phyloP scores from a whole-genome alignment of 768 basidiomycete species.

The Xerocomus potaroensis region DNA sequence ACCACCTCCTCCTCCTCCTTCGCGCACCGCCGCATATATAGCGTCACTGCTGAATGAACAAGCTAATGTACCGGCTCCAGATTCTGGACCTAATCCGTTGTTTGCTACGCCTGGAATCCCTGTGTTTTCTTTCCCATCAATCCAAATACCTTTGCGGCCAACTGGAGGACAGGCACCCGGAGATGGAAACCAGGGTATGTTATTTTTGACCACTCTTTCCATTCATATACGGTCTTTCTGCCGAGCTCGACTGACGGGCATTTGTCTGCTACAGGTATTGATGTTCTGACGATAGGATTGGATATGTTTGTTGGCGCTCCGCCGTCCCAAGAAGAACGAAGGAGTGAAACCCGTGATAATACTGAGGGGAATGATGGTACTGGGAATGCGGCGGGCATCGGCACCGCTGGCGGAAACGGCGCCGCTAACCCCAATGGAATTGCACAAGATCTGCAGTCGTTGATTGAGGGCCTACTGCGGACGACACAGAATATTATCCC shows the following conservation, averaged over 20 bases:
- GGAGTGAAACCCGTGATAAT: slow-evolving; percentile 8
- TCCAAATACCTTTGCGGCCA: slow-evolving; percentile 23
- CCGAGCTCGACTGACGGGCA: slow-evolving; percentile 19
- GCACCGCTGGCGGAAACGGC: slow-evolving; percentile 17
- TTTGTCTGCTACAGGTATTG: slow-evolving; percentile 13
- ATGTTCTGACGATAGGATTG: slow-evolving; percentile 37
- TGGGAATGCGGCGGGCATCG: slow-evolving; percentile 1
- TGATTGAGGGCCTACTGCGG: slow-evolving; percentile 26
- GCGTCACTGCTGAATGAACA: too few species aligned
- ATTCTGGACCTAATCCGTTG: slow-evolving; percentile 12
- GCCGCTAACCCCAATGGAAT: slow-evolving; percentile 16
- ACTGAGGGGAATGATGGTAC: slow-evolving; percentile 2
- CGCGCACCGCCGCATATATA: too few species aligned
- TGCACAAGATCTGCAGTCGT: slow-evolving; percentile 22
- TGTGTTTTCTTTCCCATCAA: slow-evolving; percentile 25
- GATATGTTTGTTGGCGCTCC: slow-evolving; percentile 34
- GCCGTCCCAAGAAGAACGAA: slow-evolving; percentile 7
- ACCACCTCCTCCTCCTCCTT: neutral
- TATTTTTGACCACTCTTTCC: neutral
- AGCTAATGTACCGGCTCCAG: slow-evolving; percentile 1
- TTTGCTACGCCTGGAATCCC: slow-evolving; percentile 20
- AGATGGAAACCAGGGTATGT: slow-evolving; percentile 19
- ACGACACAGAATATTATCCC: slow-evolving; percentile 25
- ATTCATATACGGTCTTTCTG: slow-evolving; percentile 10
- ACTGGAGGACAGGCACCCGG: slow-evolving; percentile 6